Conservation (phyloP, 352 stramenopile genomes). For the Blastocystis hominis region DNA sequence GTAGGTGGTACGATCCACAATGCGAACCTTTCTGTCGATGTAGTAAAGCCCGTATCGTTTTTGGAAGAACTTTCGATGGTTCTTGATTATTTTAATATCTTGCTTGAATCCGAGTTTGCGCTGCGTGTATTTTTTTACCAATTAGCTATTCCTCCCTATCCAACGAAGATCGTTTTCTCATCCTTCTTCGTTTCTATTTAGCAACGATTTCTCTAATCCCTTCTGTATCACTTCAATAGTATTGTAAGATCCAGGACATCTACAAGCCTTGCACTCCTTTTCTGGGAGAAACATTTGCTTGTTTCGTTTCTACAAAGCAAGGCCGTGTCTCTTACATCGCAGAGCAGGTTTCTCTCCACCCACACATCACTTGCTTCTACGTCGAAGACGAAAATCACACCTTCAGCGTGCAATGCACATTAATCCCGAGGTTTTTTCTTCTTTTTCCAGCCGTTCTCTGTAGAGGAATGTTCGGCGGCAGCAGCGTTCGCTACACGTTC, state of each 20-base stretch:
- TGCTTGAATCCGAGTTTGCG: not conserved
- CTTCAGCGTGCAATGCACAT: not conserved
- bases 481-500: not conserved
- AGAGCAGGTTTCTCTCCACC: slow-evolving; percentile 16
- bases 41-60: slow-evolving; percentile 28
- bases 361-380: not conserved
- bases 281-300: slow-evolving; percentile 40
- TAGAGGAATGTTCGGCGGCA: slow-evolving; percentile 20
- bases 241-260: not conserved
- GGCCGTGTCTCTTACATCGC: slow-evolving; percentile 1
- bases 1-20: not conserved
- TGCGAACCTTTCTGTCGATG: not conserved
- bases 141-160: not conserved
- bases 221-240: not conserved
- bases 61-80: slow-evolving; percentile 21
- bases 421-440: not conserved
- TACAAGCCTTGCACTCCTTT: slow-evolving; percentile 12
- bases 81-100: not conserved
- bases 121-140: not conserved
- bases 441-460: not conserved
- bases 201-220: not conserved
- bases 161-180: not conserved
- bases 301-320: not conserved
- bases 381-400: slow-evolving; percentile 4
- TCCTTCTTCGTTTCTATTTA: not conserved